Evolutionary conservation across 129 eudicot species (phyloP), one percentile per base, ranked within the genome.

Genomic region (Lactuca saligna): DNA sequence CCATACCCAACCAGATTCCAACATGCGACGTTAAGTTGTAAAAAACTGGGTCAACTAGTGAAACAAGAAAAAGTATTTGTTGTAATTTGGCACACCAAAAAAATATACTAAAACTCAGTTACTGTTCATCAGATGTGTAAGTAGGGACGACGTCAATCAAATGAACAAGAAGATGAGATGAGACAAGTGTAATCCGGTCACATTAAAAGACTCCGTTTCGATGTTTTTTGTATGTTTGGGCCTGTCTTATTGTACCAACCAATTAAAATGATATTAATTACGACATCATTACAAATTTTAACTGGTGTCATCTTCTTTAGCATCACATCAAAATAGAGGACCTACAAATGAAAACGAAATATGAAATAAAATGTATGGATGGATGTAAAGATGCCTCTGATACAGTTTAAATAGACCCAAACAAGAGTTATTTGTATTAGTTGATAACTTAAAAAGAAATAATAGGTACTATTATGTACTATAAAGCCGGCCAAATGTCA

Each of bases 141-240:
- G 10, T 46, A 13, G 51, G 9, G 51, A 46, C 8, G 5, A n/a
- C 33, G 65, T 25, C 48, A 39, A 17, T 46, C 29, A 12, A 34
- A n/a, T 60, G 65, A 60, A 31, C 38, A 60, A 39, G 20, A 60
- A 60, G 48, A 34, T 60, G 17, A 60, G 48, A 34, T 60, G 17
- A 34, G 48, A 60, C 35, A 33, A 31, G 46, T 11, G 65, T 11
- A 3, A 11, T 46, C 51, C 51, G 51, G 51, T n/a, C 15, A 46
- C n/a, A 46, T 46, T 46, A 2, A 46, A 46, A 46, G 15, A 3
- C 17, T 16, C 25, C 35, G 54, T 32, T 16, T 53, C 9, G 32
- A 66, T 6, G 33, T 37, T 55, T 69, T 55, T 3, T 68, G 64
- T 17, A 68, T 10, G 63, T 54, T 68, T 37, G 54, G 63, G 41